These are phyloP conservation scores for Carex myosuroides DNA, from an alignment of 176 grass and related monocot species.

Conservation along the genomic window DNA sequence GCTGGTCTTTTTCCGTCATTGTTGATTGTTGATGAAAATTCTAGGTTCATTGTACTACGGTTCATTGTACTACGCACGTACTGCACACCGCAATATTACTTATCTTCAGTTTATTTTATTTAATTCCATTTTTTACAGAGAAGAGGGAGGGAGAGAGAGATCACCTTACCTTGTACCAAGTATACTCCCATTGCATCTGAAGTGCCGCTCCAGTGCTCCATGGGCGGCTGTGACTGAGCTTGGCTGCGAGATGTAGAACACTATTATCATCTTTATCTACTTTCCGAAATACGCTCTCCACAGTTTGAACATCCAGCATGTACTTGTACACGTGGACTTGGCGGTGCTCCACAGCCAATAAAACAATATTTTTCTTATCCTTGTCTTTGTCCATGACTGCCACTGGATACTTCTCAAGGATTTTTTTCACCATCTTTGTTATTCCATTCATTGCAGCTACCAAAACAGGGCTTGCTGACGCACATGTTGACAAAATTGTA, in stretches of 20 bases:
- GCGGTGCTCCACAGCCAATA: too few relatives aligned
- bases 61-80: neutral
- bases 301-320: too few relatives aligned
- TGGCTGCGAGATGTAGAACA: slow-evolving; percentile 14
- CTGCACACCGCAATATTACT: neutral
- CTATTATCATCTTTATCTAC: slow-evolving; percentile 17
- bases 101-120: neutral
- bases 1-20: neutral
- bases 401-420: neutral
- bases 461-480: slow-evolving; percentile 9
- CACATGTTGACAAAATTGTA: neutral
- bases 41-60: neutral
- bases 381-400: too few relatives aligned
- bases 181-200: slow-evolving; percentile 29
- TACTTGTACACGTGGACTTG: too few relatives aligned
- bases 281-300: neutral
- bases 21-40: neutral
- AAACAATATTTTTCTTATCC: too few relatives aligned
- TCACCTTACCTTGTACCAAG: slow-evolving; percentile 23
- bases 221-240: neutral
- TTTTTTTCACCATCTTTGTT: slow-evolving; percentile 17
- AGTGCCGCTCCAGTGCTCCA: slow-evolving; percentile 21
- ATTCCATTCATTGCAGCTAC: slow-evolving; percentile 22
- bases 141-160: neutral
- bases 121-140: neutral